A percentile compares a stretch with the other conserved stretches of the same genome.
Evolutionary conservation across 1,284 basidiomycete genomes (phyloP).

Genomic region (Cryptococcus sp.): DNA sequence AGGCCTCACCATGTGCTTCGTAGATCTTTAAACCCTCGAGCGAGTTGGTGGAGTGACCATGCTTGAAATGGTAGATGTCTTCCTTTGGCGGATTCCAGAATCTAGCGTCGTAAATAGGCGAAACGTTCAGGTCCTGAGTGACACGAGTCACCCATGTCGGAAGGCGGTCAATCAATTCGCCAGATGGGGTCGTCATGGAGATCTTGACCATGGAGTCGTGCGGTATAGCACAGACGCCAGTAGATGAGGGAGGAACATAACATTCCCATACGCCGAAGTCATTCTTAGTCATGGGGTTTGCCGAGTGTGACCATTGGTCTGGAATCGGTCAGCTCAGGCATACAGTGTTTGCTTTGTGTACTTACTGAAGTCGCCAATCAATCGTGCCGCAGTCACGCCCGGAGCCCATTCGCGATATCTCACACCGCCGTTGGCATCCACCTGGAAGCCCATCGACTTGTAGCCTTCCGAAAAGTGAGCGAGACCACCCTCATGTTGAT

Average conservation of each 20-base stretch:
- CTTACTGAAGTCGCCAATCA: constrained; percentile 97
- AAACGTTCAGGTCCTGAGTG: constrained; percentile 87
- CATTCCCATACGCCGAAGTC: constrained; percentile 94
- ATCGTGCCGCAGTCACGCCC: constrained; percentile 73
- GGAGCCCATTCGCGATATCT: constrained; percentile 96
- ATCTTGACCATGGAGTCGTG: constrained; percentile 96
- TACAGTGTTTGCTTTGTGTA: constrained; percentile 25
- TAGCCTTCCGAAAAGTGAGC: constrained; percentile 87
- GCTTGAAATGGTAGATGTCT: constrained; percentile 78
- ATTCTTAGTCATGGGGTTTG: constrained; percentile 82
- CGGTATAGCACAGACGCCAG: constrained; percentile 78
- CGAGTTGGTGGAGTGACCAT: constrained; percentile 53
- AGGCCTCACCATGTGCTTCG: constrained; percentile 74
- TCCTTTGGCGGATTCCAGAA: constrained; percentile 91
- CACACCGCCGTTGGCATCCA: constrained; percentile 68
- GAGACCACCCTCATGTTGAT: constrained; percentile 79
- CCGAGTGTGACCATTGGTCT: constrained; percentile 85
- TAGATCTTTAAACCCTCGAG: constrained; percentile 76
- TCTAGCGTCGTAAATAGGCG: constrained; percentile 91
- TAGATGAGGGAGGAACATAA: constrained; percentile 66
- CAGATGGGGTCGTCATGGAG: constrained; percentile 75
- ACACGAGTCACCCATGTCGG: constrained; percentile 94
- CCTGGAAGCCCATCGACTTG: constrained; percentile 78
- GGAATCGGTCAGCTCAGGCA: not conserved
- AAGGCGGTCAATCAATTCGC: constrained; percentile 82